phyloP scores from a whole-genome alignment of 768 basidiomycete genomes.

The Pilatotrama ljubarskyi region DNA sequence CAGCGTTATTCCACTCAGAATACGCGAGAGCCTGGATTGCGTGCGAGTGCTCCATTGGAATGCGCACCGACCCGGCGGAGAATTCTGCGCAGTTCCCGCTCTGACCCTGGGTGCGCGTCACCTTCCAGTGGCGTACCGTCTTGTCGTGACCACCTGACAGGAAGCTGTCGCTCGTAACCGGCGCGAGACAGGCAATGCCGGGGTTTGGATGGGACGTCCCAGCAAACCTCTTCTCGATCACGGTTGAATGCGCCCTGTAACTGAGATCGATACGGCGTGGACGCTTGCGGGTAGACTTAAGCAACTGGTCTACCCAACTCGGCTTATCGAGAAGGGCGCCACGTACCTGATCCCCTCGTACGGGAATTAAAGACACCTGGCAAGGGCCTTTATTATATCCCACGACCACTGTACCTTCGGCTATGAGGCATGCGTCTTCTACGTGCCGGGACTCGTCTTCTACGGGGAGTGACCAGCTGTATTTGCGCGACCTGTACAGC shows the following conservation, averaged over 20 bases:
- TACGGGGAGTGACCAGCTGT: conserved; percentile 22
- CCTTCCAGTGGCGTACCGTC: conserved; percentile 42
- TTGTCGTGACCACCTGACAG: conserved; percentile 52
- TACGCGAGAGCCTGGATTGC: conserved; percentile 42
- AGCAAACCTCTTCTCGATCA: conserved; percentile 29
- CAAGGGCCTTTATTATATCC: conserved; percentile 42
- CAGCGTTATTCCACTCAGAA: conserved; percentile 32
- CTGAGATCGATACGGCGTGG: conserved; percentile 25
- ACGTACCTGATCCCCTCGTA: conserved; percentile 31
- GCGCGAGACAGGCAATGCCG: conserved; percentile 46
- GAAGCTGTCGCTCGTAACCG: conserved; percentile 40
- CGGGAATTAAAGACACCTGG: conserved; percentile 44
- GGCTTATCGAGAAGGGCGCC: background rate
- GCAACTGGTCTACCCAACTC: background rate
- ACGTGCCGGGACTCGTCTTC: conserved; percentile 34
- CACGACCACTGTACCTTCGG: conserved; percentile 40
- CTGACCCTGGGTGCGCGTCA: conserved; percentile 18
- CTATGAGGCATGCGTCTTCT: conserved; percentile 46
- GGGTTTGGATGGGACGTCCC: conserved; percentile 24
- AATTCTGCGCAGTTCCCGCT: conserved; percentile 2
- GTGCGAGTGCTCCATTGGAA: conserved; percentile 33
- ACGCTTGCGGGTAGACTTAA: conserved; percentile 5
- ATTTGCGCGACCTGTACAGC: conserved; percentile 22
- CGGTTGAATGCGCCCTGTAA: conserved; percentile 25
- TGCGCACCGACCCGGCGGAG: conserved; percentile 29